Conservation (phyloP, 306 rosid species). For the Medicago ruthenica region DNA sequence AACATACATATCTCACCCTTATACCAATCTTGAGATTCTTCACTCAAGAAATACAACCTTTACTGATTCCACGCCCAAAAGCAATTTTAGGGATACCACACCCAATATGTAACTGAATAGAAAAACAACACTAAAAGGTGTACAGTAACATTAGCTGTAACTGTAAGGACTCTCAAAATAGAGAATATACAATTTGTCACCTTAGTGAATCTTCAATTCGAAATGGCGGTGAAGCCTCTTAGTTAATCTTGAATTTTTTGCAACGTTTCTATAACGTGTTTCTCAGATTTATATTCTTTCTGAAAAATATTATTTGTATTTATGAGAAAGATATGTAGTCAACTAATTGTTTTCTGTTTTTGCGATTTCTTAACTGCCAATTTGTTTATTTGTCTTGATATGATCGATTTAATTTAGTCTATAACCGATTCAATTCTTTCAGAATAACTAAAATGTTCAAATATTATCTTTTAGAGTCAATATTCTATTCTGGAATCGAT, state of each 20-base stretch:
- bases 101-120: not conserved
- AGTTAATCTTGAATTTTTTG: not conserved
- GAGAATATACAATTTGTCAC: not conserved
- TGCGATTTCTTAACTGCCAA: not conserved
- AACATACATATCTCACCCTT: not conserved
- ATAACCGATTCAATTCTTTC: not conserved
- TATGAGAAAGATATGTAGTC: not conserved
- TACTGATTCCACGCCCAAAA: not conserved
- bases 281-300: not conserved
- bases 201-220: not conserved
- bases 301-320: not conserved
- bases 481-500: not conserved
- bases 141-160: not conserved
- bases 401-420: not conserved
- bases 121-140: not conserved
- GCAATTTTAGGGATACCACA: not conserved
- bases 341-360: not conserved
- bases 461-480: not conserved
- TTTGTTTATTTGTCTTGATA: not conserved
- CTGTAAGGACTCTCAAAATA: not conserved
- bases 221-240: not conserved
- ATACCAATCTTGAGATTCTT: not conserved
- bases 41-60: not conserved
- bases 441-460: constrained; percentile 2
- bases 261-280: not conserved